Conservation (phyloP, 2,329 filamentous ascomycete genomes). For the Tolypocladium ophioglossoides region DNA sequence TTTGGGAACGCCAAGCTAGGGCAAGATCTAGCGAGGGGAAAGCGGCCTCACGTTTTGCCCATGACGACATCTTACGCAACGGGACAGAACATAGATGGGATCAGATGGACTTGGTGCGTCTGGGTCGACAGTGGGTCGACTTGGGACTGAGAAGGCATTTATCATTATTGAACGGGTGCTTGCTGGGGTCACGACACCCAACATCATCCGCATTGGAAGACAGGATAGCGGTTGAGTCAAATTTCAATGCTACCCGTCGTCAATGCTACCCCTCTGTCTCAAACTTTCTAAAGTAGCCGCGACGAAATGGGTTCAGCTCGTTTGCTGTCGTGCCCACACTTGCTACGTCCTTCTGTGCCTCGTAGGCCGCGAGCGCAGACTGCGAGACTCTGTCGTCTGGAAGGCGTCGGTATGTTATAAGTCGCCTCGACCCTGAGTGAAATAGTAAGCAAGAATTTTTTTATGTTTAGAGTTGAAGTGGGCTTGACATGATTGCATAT, state of each 20-base stretch:
- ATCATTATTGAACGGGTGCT: neutral
- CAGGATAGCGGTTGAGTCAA: neutral
- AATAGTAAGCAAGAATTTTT: slow-evolving; percentile 5
- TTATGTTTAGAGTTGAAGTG: neutral
- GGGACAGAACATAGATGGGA: neutral
- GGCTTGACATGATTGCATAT: neutral
- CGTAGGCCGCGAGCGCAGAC: slow-evolving; percentile 26
- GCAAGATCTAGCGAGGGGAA: neutral
- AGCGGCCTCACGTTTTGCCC: neutral
- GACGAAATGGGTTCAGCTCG: slow-evolving; percentile 50
- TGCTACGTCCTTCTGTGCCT: slow-evolving; percentile 16
- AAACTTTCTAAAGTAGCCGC: slow-evolving; percentile 48
- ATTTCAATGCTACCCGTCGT: neutral
- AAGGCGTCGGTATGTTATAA: slow-evolving; percentile 76
- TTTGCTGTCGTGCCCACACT: slow-evolving; percentile 39
- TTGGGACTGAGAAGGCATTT: neutral
- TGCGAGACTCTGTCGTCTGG: slow-evolving; percentile 45
- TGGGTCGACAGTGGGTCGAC: neutral
- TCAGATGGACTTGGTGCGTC: neutral
- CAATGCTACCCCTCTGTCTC: slow-evolving; percentile 15
- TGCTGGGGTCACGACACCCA: neutral
- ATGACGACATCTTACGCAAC: neutral
- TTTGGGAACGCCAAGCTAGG: neutral
- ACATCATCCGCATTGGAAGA: neutral
- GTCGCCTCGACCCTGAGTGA: slow-evolving; percentile 66